These are phyloP conservation scores for Chlorella sp. DNA, from an alignment of 139 green algal genomes.

Conservation along the genomic window DNA sequence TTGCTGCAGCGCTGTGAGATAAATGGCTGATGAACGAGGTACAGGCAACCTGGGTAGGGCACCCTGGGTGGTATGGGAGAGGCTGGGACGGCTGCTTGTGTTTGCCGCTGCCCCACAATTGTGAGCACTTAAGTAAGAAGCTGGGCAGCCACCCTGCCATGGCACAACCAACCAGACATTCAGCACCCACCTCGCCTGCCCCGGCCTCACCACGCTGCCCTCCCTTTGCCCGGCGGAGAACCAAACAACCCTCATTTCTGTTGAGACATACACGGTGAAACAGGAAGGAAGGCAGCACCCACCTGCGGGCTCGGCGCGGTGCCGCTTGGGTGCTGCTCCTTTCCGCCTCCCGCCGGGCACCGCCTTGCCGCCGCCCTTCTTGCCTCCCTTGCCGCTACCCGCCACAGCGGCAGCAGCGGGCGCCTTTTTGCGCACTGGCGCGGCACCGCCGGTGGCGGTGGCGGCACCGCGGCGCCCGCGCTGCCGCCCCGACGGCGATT, in stretches of 20 bases:
- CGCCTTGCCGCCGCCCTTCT: conserved; percentile 5
- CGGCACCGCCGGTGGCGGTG: neutral
- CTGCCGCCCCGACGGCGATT: neutral
- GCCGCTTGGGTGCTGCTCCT: neutral
- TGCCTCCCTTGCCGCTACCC: neutral
- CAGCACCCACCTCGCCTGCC: neutral
- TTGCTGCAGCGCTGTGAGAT: neutral
- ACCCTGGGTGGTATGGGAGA: neutral
- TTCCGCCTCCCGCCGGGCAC: neutral
- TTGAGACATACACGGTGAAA: too few species aligned
- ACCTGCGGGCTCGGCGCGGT: neutral
- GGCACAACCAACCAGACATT: neutral
- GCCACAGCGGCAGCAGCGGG: neutral
- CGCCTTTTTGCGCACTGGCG: neutral
- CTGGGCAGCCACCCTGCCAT: neutral
- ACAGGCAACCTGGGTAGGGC: neutral
- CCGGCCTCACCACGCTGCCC: too few species aligned
- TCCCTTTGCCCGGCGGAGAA: neutral
- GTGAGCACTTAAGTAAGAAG: too few species aligned
- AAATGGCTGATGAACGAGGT: neutral
- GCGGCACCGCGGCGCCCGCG: neutral
- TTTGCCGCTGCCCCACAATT: neutral
- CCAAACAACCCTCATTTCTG: too few species aligned
- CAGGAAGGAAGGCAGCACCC: too few species aligned
- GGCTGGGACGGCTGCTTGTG: too few species aligned